These are phyloP conservation scores for Diaporthe nobilis DNA, from an alignment of 2,329 filamentous ascomycete genomes.

Conservation along the genomic window DNA sequence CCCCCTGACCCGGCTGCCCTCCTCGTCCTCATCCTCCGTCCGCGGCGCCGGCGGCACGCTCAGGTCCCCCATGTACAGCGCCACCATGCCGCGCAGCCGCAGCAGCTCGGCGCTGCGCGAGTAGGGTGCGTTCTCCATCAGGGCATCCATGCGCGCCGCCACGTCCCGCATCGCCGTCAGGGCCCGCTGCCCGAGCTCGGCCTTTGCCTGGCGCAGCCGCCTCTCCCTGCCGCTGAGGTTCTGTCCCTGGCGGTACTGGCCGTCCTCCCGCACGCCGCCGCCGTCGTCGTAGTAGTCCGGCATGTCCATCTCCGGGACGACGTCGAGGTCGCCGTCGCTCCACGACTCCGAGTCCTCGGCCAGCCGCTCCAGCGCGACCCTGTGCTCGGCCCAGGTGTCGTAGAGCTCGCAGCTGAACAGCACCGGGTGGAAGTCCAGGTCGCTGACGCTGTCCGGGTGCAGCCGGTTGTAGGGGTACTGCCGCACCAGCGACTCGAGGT, in stretches of 20 bases:
- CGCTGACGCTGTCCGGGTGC: slow-evolving; percentile 71
- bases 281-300: slow-evolving; percentile 46
- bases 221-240: slow-evolving; percentile 42
- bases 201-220: slow-evolving; percentile 51
- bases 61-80: slow-evolving; percentile 82
- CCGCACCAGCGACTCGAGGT: slow-evolving; percentile 84
- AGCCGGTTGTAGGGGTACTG: slow-evolving; percentile 80
- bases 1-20: slow-evolving; percentile 49
- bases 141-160: slow-evolving; percentile 76
- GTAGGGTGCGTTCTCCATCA: slow-evolving; percentile 80
- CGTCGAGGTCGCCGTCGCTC: slow-evolving; percentile 47
- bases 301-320: slow-evolving; percentile 45
- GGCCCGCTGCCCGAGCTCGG: slow-evolving; percentile 64
- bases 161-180: slow-evolving; percentile 73
- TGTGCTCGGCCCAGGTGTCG: slow-evolving; percentile 74
- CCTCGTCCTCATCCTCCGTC: slow-evolving; percentile 47
- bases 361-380: slow-evolving; percentile 57
- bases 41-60: slow-evolving; percentile 57
- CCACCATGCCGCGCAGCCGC: slow-evolving; percentile 79
- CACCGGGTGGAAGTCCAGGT: slow-evolving; percentile 84
- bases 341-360: slow-evolving; percentile 51
- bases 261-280: slow-evolving; percentile 37
- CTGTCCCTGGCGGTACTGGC: slow-evolving; percentile 41
- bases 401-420: slow-evolving; percentile 88
- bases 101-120: slow-evolving; percentile 77